Percentiles rank a stretch among this genome's conserved stretches.
Evolutionary conservation across 2,329 filamentous ascomycete species (phyloP).

Genomic region (Nemania sp.): DNA sequence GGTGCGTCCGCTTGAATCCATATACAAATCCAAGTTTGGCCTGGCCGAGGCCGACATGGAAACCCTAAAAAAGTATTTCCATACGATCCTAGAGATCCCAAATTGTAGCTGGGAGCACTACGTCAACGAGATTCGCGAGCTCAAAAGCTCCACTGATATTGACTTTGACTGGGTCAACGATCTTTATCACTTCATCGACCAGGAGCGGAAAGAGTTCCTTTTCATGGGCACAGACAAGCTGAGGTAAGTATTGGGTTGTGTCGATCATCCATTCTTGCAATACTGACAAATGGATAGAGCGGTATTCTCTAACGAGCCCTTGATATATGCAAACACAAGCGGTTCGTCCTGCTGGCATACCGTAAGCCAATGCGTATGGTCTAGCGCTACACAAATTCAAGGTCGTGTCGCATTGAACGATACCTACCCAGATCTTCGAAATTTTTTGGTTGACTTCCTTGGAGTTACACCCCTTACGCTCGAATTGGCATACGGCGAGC

Average conservation of each 20-base stretch:
- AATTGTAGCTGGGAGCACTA: not conserved
- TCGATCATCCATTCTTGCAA: constrained; percentile 5
- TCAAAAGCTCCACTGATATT: not conserved
- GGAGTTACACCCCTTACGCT: constrained; percentile 38
- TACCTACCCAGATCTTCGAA: constrained; percentile 36
- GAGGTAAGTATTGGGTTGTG: not conserved
- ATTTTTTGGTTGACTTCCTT: constrained; percentile 38
- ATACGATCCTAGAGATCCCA: not conserved
- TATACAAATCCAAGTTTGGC: not conserved
- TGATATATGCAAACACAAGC: not conserved
- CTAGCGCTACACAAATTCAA: constrained; percentile 35
- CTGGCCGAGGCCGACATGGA: not conserved
- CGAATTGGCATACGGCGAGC: constrained; percentile 31
- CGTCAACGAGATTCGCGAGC: not conserved
- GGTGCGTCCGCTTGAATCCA: not conserved
- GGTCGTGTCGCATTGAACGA: constrained; percentile 36
- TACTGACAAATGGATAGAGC: not conserved
- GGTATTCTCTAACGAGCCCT: not conserved
- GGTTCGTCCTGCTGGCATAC: not conserved
- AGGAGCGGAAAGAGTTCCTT: not conserved
- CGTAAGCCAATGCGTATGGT: constrained; percentile 41
- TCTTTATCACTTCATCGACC: not conserved
- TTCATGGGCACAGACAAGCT: not conserved
- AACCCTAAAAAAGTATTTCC: not conserved
- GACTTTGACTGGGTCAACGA: not conserved